Evolutionary conservation across 495 filamentous ascomycete genomes (phyloP), one percentile per base, ranked within the genome.

Genomic region (Stereocaulon alpinum): DNA sequence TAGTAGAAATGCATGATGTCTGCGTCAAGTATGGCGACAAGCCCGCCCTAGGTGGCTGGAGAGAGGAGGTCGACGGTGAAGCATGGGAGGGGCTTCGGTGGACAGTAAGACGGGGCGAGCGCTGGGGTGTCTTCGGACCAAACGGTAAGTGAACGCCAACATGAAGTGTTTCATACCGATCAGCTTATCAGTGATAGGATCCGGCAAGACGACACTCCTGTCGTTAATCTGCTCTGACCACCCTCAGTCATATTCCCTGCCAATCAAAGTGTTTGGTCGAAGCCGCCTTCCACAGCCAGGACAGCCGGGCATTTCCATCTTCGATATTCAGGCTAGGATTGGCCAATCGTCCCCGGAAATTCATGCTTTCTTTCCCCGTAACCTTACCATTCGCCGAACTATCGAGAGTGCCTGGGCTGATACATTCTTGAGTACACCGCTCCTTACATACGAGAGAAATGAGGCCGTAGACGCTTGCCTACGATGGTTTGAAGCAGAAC

Each of bases 141-240:
- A 96, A 97, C 66, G 93, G 84, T 55, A 69, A 56, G 7, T 45
- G 5, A 11, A 27, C 27, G 6, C 5, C 29, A n/a, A 20, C 20
- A 52, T 18, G 24, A 22, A 40, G 3, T n/a, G 48, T 7, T 15
- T 22, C 34, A 37, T 10, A 15, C 5, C 47, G 29, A 48, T 59
- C 49, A 63, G 24, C 56, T 47, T 22, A 52, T 41, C 24, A 11
- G 18, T 40, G 4, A n/a, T 43, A 75, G 73, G 86, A 20, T 87
- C 84, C 14, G 87, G 88, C 10, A 98, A 98, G 72, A 97, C 93
- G 0, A 98, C 93, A 0, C 76, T 98, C 52, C 78, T 96, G 17
- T 93, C 91, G 2, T 76, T 98, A 15, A 86, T 98, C 62, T 93
- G 88, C 40, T 96, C 91, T 4, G 93, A 98, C 67, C 93, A 98